Conservation (phyloP, 352 stramenopile species). For the Phytopythium delawarense region DNA sequence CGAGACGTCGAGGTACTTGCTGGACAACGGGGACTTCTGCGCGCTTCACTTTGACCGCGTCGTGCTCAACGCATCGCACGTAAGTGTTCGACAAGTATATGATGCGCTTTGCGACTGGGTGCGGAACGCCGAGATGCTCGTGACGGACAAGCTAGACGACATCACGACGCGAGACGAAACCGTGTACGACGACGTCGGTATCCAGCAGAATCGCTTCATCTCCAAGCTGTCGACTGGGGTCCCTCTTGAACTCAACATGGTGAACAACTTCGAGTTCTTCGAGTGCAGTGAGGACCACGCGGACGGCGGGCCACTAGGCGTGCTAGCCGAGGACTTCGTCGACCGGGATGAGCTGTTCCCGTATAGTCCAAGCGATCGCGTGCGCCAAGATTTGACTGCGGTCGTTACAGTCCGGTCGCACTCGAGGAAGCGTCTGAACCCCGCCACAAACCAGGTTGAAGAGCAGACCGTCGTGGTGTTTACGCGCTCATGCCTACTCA, state of each 20-base stretch:
- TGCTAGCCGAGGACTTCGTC: slow-evolving; percentile 29
- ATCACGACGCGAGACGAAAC: slow-evolving; percentile 38
- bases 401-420: slow-evolving; percentile 22
- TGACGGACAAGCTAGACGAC: slow-evolving; percentile 25
- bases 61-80: slow-evolving; percentile 22
- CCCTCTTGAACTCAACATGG: slow-evolving; percentile 17
- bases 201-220: slow-evolving; percentile 44
- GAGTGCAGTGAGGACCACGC: slow-evolving; percentile 16
- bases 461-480: slow-evolving; percentile 27
- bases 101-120: slow-evolving; percentile 23
- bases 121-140: slow-evolving; percentile 37
- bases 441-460: slow-evolving; percentile 1
- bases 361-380: slow-evolving; percentile 19
- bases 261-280: slow-evolving; percentile 15
- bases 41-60: slow-evolving; percentile 39
- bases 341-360: slow-evolving; percentile 39
- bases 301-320: slow-evolving; percentile 14
- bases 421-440: slow-evolving; percentile 8
- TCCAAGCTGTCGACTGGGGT: slow-evolving; percentile 27
- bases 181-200: slow-evolving; percentile 25
- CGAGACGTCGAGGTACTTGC: slow-evolving; percentile 38
- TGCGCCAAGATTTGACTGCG: slow-evolving; percentile 27
- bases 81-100: slow-evolving; percentile 29
- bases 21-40: slow-evolving; percentile 31
- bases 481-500: slow-evolving; percentile 23